These are phyloP conservation scores for Lignosus rhinocerotis DNA, from an alignment of 1,284 basidiomycete species.

Conservation along the genomic window DNA sequence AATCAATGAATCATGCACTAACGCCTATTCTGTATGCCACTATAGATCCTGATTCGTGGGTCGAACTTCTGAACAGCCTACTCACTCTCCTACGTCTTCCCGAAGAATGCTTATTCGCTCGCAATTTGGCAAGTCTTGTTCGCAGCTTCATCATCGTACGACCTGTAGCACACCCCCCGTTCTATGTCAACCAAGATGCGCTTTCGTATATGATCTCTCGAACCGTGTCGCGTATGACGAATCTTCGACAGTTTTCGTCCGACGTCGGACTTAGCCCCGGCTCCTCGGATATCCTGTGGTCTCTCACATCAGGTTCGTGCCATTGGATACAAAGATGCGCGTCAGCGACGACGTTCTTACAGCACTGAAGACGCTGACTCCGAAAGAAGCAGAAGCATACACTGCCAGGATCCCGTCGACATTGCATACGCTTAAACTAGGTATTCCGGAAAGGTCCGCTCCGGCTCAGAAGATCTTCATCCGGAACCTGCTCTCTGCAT, in stretches of 20 bases:
- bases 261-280: neutral
- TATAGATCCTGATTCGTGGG: neutral
- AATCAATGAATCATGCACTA: neutral
- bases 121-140: neutral
- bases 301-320: neutral
- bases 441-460: neutral
- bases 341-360: neutral
- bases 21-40: neutral
- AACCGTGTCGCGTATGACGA: neutral
- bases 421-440: neutral
- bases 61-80: neutral
- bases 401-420: neutral
- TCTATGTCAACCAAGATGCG: neutral
- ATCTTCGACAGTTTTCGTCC: neutral
- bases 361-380: neutral
- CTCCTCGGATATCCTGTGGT: neutral
- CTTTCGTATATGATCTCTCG: neutral
- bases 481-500: neutral
- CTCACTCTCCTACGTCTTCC: neutral
- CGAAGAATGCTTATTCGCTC: neutral
- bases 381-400: neutral
- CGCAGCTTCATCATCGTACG: neutral
- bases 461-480: neutral
- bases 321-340: neutral
- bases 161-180: neutral